A percentile compares a stretch with the other conserved stretches of the same genome.
phyloP scores from a whole-genome alignment of 2,329 filamentous ascomycete genomes.

The Claviceps capensis region DNA sequence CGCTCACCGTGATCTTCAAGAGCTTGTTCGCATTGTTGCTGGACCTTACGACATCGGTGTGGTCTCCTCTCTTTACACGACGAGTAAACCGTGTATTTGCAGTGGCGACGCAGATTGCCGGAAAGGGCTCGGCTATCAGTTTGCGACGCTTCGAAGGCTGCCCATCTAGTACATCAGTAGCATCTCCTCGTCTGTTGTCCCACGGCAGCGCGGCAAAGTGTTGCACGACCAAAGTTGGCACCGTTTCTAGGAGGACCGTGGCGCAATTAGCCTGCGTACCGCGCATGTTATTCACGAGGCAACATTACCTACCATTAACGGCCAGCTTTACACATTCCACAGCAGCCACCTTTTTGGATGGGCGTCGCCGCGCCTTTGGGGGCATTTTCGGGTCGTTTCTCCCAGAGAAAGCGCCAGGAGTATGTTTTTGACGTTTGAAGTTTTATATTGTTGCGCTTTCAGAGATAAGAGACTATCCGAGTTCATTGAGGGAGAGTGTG shows the following conservation, averaged over 20 bases:
- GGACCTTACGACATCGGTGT: conserved; percentile 3
- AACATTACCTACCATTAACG: conserved; percentile 13
- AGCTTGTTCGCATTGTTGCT: conserved; percentile 11
- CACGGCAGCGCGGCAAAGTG: conserved; percentile 12
- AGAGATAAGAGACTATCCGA: too few relatives aligned
- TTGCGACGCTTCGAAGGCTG: conserved; percentile 20
- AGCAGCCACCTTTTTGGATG: neutral
- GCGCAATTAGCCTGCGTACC: neutral
- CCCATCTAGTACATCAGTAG: conserved; percentile 4
- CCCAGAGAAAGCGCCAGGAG: too few relatives aligned
- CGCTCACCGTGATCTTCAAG: conserved; percentile 9
- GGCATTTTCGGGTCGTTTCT: conserved; percentile 2
- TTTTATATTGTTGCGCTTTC: too few relatives aligned
- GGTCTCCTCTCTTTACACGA: conserved; percentile 7
- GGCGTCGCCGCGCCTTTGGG: neutral
- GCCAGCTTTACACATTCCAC: conserved; percentile 9
- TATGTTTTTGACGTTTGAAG: too few relatives aligned
- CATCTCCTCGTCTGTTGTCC: conserved; percentile 3
- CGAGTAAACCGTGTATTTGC: conserved; percentile 15
- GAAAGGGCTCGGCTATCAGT: conserved; percentile 6
- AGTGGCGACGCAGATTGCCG: conserved; percentile 15
- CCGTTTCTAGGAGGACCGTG: conserved; percentile 9
- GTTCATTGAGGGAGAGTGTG: too few relatives aligned
- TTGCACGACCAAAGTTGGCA: conserved; percentile 13
- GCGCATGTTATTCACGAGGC: neutral